Evolutionary conservation across 495 filamentous ascomycete species (phyloP), one percentile per base, ranked within the genome.

Genomic region (Aspergillus homomorphus): DNA sequence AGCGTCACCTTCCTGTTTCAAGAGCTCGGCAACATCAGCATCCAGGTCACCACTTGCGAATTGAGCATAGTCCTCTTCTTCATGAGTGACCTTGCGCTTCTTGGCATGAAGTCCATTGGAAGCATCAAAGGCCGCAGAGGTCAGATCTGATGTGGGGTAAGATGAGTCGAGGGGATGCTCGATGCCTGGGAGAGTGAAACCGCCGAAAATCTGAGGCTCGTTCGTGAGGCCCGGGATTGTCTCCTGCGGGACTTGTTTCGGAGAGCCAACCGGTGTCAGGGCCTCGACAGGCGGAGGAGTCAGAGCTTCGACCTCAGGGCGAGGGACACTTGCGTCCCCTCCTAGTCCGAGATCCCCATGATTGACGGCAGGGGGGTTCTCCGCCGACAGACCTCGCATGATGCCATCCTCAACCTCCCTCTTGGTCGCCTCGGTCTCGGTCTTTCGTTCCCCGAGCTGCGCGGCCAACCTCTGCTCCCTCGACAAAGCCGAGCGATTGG

Each of bases 371-470:
- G 78, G 63, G 4, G 67, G 58, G 3, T 75, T 72, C 41, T 79
- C 77, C 26, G 69, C 74, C 22, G 87, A 85, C 20, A 95, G 81
- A 7, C 89, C 89, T 45, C 86, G 81, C 80, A 97, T 87, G 56
- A 98, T 97, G 26, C 82, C 85, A 59, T 91, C 83, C 72, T 99
- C 94, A 9, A 99, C 91, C 6, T 93, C 89, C 41, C 82, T 82
- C 68, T 93, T 94, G 69, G 88, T 89, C 2, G 71, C 64, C 62
- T 96, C 94, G 0, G 89, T 87, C 22, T 82, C 82, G 3, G 76
- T 69, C 60, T 84, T 87, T 48, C 86, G 84, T 18, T 75, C 77
- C 7, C 74, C 67, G 16, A 97, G 69, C 16, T 87, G 79, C 6
- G 77, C 66, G 14, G 83, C 76, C 12, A 87, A 75, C 5, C 75